Conservation (phyloP, 106 monocot species). For the Xerophyta viscosa region DNA sequence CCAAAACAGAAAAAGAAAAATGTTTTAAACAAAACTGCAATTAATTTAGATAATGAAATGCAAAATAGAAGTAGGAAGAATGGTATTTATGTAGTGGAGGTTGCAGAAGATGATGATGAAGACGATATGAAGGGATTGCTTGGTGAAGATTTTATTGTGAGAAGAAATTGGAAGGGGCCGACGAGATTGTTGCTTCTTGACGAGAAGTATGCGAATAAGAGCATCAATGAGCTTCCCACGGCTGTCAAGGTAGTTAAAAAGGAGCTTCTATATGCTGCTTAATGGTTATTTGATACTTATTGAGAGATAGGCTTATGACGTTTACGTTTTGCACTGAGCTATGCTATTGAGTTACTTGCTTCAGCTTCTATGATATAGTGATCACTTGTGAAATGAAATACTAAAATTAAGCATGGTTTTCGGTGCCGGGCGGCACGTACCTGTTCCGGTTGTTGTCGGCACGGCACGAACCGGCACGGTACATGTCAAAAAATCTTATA, state of each 20-base stretch:
- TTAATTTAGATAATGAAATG: constrained; percentile 7
- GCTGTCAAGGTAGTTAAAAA: constrained; percentile 61
- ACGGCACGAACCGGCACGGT: too few relatives aligned
- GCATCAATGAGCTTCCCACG: constrained; percentile 49
- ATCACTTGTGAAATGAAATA: too few relatives aligned
- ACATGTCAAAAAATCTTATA: too few relatives aligned
- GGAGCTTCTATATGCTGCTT: constrained; percentile 24
- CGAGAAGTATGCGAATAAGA: constrained; percentile 44
- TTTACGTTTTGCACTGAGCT: too few relatives aligned
- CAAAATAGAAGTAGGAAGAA: constrained; percentile 32
- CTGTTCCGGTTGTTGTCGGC: too few relatives aligned
- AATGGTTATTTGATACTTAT: too few relatives aligned
- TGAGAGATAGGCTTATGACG: too few relatives aligned
- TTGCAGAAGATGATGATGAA: constrained; percentile 24
- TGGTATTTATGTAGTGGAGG: constrained; percentile 26
- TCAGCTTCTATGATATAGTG: too few relatives aligned
- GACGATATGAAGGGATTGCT: constrained; percentile 56
- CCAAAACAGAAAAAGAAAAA: constrained; percentile 56
- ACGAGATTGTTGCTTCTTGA: constrained; percentile 83
- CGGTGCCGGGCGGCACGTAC: too few relatives aligned
- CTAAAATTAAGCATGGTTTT: too few relatives aligned
- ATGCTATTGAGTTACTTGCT: too few relatives aligned
- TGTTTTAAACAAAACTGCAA: neutral
- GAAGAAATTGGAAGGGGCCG: constrained; percentile 61
- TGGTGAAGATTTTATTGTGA: constrained; percentile 45